Conservation (phyloP, 2,329 filamentous ascomycete genomes). For the Pseudocercospora pini-densiflorae region DNA sequence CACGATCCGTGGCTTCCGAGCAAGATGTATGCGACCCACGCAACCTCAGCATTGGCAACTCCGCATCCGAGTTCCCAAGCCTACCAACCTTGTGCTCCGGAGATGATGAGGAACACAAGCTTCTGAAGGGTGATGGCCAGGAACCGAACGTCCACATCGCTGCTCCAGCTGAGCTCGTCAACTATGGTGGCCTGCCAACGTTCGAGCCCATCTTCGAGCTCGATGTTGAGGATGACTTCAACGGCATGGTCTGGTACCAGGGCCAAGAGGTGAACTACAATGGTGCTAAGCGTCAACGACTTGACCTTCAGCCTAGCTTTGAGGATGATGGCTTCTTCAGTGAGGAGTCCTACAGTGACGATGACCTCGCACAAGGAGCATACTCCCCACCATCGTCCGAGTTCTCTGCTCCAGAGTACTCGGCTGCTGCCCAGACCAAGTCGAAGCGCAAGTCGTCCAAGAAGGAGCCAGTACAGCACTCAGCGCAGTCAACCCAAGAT, state of each 20-base stretch:
- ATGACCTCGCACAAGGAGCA: conserved; percentile 64
- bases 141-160: conserved; percentile 44
- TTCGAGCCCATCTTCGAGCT: conserved; percentile 78
- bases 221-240: conserved; percentile 89
- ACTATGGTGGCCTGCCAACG: conserved; percentile 70
- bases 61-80: conserved; percentile 65
- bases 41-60: conserved; percentile 75
- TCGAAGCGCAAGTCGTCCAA: conserved; percentile 36
- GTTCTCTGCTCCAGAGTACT: conserved; percentile 42
- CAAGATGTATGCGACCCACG: conserved; percentile 83
- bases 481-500: conserved; percentile 50
- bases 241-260: conserved; percentile 71
- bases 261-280: conserved; percentile 65
- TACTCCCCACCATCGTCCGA: conserved; percentile 65
- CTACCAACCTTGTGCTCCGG: conserved; percentile 65
- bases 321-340: conserved; percentile 79
- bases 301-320: conserved; percentile 67
- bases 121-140: conserved; percentile 51
- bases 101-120: conserved; percentile 55
- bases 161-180: conserved; percentile 50
- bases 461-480: conserved; percentile 49
- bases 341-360: conserved; percentile 76
- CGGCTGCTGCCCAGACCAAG: conserved; percentile 34
- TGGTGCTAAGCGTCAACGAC: conserved; percentile 72
- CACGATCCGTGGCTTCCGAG: conserved; percentile 70